These are phyloP conservation scores for Venturia nashicola DNA, from an alignment of 2,329 filamentous ascomycete species.

Conservation along the genomic window DNA sequence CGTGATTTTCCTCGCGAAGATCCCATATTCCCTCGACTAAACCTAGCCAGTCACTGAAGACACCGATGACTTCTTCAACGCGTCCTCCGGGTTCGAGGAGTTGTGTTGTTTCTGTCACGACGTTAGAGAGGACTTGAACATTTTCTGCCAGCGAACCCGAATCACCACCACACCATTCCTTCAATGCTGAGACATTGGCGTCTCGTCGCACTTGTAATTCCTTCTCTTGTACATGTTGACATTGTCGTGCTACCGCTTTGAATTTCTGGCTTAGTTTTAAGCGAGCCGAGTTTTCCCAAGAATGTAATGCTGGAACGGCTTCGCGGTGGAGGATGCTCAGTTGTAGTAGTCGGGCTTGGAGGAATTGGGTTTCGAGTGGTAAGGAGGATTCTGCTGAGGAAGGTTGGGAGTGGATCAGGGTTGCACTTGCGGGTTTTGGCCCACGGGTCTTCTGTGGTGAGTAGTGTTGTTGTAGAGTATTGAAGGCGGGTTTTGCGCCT, in stretches of 20 bases:
- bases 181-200: constrained; percentile 23
- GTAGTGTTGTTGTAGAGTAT: constrained; percentile 10
- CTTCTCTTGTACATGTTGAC: constrained; percentile 22
- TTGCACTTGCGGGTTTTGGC: constrained; percentile 9
- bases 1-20: constrained; percentile 2
- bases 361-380: constrained; percentile 16
- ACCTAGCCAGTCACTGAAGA: constrained; percentile 22
- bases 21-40: constrained; percentile 21
- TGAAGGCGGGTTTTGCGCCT: constrained; percentile 5
- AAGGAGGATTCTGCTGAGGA: background rate
- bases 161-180: constrained; percentile 21
- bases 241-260: constrained; percentile 23
- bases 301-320: constrained; percentile 15
- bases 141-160: constrained; percentile 21
- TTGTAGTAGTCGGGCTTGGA: constrained; percentile 27
- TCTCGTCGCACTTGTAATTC: constrained; percentile 25
- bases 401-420: constrained; percentile 9
- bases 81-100: constrained; percentile 21
- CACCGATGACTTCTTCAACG: constrained; percentile 17
- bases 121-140: constrained; percentile 22
- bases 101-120: constrained; percentile 24
- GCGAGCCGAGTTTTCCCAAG: constrained; percentile 24
- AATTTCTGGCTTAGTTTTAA: constrained; percentile 20
- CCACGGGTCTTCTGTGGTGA: constrained; percentile 8
- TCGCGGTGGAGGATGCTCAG: constrained; percentile 23